phyloP scores from a whole-genome alignment of 2,329 filamentous ascomycete genomes.

The Dactylonectria estremocensis region DNA sequence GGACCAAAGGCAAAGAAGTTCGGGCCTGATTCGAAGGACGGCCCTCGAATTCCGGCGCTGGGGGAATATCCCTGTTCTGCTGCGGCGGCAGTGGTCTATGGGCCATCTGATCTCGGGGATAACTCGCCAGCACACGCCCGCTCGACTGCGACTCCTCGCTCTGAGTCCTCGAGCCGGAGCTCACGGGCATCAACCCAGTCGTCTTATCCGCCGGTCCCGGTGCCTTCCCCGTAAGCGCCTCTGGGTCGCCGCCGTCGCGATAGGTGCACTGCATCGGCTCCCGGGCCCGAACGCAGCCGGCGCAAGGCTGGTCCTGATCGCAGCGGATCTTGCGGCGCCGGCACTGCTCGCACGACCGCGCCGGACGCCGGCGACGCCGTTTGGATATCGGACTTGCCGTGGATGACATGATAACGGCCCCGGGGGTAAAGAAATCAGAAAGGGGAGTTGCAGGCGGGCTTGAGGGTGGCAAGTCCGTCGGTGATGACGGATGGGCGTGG shows the following conservation, averaged over 20 bases:
- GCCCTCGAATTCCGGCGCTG: slow-evolving; percentile 13
- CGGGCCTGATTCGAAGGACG: neutral
- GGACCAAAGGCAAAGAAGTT: neutral
- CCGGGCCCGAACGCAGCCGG: slow-evolving; percentile 44
- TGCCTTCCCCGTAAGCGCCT: neutral
- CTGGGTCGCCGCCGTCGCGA: slow-evolving; percentile 35
- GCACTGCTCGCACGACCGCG: slow-evolving; percentile 47
- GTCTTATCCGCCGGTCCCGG: neutral
- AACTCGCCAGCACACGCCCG: slow-evolving; percentile 7
- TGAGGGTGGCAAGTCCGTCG: slow-evolving; percentile 9
- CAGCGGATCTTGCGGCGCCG: slow-evolving; percentile 47
- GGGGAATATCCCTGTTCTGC: slow-evolving; percentile 7
- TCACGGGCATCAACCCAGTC: slow-evolving; percentile 2
- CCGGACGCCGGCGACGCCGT: slow-evolving; percentile 45
- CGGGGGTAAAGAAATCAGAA: too few species aligned
- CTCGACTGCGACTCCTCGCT: slow-evolving; percentile 15
- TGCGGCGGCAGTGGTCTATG: slow-evolving; percentile 3
- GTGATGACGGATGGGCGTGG: slow-evolving; percentile 6
- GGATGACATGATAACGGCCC: slow-evolving; percentile 16
- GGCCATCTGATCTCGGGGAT: slow-evolving; percentile 33
- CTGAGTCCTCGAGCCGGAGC: slow-evolving; percentile 12
- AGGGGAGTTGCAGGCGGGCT: neutral
- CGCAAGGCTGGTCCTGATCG: slow-evolving; percentile 42
- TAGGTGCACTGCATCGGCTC: slow-evolving; percentile 45
- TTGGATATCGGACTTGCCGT: slow-evolving; percentile 32